Conservation (phyloP, 2,329 filamentous ascomycete species). For the Claviceps capensis region DNA sequence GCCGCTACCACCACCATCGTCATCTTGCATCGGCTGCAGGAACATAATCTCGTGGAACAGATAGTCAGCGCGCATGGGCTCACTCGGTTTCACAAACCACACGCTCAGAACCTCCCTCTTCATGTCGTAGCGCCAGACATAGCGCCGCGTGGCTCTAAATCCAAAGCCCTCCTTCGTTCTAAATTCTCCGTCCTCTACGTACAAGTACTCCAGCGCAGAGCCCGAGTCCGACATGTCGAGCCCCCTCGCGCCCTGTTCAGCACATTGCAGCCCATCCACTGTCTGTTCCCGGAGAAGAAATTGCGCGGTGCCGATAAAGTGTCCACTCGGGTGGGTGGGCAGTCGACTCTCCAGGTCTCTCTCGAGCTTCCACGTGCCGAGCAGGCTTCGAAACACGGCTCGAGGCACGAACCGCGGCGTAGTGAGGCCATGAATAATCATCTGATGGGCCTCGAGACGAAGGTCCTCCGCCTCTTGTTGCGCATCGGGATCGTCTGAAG, state of each 20-base stretch:
- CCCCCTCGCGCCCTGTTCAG: slow-evolving; percentile 4
- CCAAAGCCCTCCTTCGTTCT: slow-evolving; percentile 38
- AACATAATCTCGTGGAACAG: slow-evolving; percentile 66
- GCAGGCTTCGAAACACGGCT: slow-evolving; percentile 56
- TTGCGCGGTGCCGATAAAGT: slow-evolving; percentile 47
- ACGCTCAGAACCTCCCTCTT: slow-evolving; percentile 46
- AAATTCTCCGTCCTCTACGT: slow-evolving; percentile 55
- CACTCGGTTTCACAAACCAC: slow-evolving; percentile 59
- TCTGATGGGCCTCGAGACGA: slow-evolving; percentile 30
- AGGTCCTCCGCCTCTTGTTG: slow-evolving; percentile 27
- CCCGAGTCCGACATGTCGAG: slow-evolving; percentile 11
- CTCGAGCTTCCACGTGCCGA: slow-evolving; percentile 54
- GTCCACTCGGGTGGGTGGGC: slow-evolving; percentile 47
- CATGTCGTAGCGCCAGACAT: slow-evolving; percentile 60
- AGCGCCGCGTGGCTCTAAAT: slow-evolving; percentile 50
- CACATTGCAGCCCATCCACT: slow-evolving; percentile 30
- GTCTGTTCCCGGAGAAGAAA: slow-evolving; percentile 53
- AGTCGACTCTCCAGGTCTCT: slow-evolving; percentile 40
- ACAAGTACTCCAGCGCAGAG: slow-evolving; percentile 47
- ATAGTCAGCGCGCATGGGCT: slow-evolving; percentile 50
- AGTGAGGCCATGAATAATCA: slow-evolving; percentile 27
- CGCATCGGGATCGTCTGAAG: slow-evolving; percentile 22
- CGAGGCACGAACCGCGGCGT: slow-evolving; percentile 41
- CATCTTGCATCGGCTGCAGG: slow-evolving; percentile 19
- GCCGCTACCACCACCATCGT: slow-evolving; percentile 15